Base-by-base conservation (phyloP, 108 stramenopile species). In the Hondaea fermentalgiana region DNA sequence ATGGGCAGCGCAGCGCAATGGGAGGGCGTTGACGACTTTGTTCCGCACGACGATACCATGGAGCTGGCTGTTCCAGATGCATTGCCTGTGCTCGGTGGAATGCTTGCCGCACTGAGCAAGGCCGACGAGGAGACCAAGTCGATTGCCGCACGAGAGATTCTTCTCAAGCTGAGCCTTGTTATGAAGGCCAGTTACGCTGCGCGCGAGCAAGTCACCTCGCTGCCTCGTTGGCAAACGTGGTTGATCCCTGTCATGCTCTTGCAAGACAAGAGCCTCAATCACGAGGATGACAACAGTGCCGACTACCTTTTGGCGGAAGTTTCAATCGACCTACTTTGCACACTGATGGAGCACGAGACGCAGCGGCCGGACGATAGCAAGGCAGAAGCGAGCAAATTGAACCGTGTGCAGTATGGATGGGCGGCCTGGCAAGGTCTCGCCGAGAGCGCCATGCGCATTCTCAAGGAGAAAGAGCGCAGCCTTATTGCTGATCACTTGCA, bases 51-150 rank as follows among this genome's bases (percentile, higher is more conserved):
- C 23, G 76, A 83, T 53, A 83, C 23, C 51, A 47, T 83, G 49
- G 6, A 53, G 51, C 76, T 83, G 12, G 76, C 76, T 23, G 10
- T 83, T 47, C 76, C 76, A 12, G 76, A 83, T 12, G 76, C 49
- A 6, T 45, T 83, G n/a, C 76, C 76, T 3, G 76, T 83, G 19
- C 51, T 83, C 19, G 76, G 76, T 23, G 76, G 76, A 12, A n/a
- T 83, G 45, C 76, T 83, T 53, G 45, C 76, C 6, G 76, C 76
- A 6, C 76, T 83, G 25, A 83, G 76, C 76, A 83, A 83, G 3
- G 76, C 76, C 6, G 76, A 83, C 76, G 76, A 83, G 28, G 76
- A 83, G 12, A 83, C 76, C 76, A 83, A 83, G 23, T n/a, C 49
- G n/a, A 83, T 83, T 45, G 76, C 76, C 6, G 76, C 76, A 6